Base-by-base conservation (phyloP, 208 protist genomes). In the Trypanosomatidae sp. region DNA sequence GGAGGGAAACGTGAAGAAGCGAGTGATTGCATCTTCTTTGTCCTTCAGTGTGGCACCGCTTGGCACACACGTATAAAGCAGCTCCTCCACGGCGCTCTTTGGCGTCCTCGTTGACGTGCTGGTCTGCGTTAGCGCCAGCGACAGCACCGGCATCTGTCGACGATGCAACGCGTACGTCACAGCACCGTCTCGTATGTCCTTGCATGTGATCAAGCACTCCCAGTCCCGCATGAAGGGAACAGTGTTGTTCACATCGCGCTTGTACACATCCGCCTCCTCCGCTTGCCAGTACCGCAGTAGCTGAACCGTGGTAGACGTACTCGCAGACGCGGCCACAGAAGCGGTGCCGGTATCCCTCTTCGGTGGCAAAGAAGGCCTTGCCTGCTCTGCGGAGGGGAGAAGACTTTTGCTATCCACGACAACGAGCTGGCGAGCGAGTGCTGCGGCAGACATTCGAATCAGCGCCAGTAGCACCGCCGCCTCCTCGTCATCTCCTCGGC, bases 101-200 rank as follows among this genome's bases (percentile, higher is more conserved):
- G 50, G 43, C 28, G 52, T 1, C 50, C 49, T 5, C 44, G 64
- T 49, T 47, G 60, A 41, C 15, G 43, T 46, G 67, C 22, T 17
- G 22, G 67, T 0, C 56, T 47, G 39, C 25, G 64, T 55, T 2
- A 2, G 7, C 19, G 53, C 46, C 44, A 91, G 83, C 8, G 83
- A 82, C 19, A 92, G 59, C 19, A 94, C 87, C 3, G 90, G 90
- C 79, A 94, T 92, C 69, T 88, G 74, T 25, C 84, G 77, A 19
- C 72, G 77, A 69, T 92, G 84, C 59, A 94, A 64, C 1, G 90
- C 90, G 69, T 94, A 94, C 39, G 84, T 71, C 17, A 92, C 85
- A 12, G 70, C 81, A 13, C 85, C 90, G 43, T 79, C 69, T 7
- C 44, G 30, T 15, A 69, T 55, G 41, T 83, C 70, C 43, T 70